Conservation (phyloP, 2,329 filamentous ascomycete genomes). For the Hymenoscyphus repandus region DNA sequence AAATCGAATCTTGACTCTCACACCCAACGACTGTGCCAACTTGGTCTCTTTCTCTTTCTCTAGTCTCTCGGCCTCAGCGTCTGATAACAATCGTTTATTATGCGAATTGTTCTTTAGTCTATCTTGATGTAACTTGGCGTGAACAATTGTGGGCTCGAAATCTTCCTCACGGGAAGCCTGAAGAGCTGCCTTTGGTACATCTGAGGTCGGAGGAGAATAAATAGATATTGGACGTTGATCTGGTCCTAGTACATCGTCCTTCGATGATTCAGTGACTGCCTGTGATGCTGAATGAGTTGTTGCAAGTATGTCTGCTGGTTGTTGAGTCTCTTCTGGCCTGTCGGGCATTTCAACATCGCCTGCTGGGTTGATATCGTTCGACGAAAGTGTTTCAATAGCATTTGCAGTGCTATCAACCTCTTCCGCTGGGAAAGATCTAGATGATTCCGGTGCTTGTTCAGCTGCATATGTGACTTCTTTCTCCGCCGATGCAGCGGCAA, state of each 20-base stretch:
- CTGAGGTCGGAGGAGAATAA: conserved; percentile 70
- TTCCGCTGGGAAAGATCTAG: too few species aligned
- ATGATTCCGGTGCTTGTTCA: neutral
- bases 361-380: neutral
- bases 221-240: conserved; percentile 55
- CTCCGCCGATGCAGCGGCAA: neutral
- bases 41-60: conserved; percentile 60
- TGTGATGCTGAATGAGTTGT: neutral
- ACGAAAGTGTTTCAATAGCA: neutral
- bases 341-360: neutral
- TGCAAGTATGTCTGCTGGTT: neutral
- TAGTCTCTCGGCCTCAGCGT: conserved; percentile 71
- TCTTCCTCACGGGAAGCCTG: conserved; percentile 64
- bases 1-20: conserved; percentile 77
- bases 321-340: neutral
- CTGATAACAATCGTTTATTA: conserved; percentile 75
- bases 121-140: conserved; percentile 69
- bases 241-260: conserved; percentile 23
- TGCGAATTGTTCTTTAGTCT: conserved; percentile 55
- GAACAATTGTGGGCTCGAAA: conserved; percentile 70
- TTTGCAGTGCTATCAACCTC: neutral
- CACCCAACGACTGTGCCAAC: conserved; percentile 59
- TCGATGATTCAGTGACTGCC: neutral
- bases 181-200: conserved; percentile 70
- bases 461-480: neutral